Evolutionary conservation across 805 yeast species (phyloP), one percentile per base, ranked within the genome.

Genomic region (Vanderwaltozyma verrucispora): DNA sequence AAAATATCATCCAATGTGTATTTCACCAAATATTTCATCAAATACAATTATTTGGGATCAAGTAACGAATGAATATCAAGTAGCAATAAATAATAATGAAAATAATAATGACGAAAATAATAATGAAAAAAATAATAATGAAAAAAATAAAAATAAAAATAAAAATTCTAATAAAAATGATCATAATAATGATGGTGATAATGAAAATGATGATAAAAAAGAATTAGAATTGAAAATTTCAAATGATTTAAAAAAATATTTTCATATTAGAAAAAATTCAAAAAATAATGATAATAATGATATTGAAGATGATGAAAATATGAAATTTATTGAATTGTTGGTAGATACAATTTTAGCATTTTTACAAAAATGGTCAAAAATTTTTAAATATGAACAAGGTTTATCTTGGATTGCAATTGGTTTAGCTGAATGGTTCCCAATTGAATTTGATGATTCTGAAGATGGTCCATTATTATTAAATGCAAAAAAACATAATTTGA

Each of bases 341-440:
- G 79, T 81, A 49, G 59, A 63, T 27, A 69, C 94, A 5, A 72
- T 87, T 13, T 51, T 68, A 31, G 69, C 70, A 39, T 88, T 88
- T 53, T 60, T 82, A 28, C 60, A 60, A 23, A 84, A 84, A 62
- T 87, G 95, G 94, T 88, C 92, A 6, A 66, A 68, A 28, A 67
- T 78, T 39, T 72, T 84, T 37, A 77, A 76, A 47, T 88, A 88
- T 54, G 92, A 85, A 56, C 69, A 80, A 31, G 88, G 94, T 0
- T 67, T 87, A 49, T 71, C 89, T 3, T 87, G 95, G 95, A 74
- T 84, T 15, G 96, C 95, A 0, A 61, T 85, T 24, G 87, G 86
- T 10, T 62, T 88, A 32, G 89, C 95, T 1, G 95, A 86, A 56
- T 87, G 95, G 95, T 71, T 76, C 24, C 88, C 94, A 5, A 14